phyloP scores from a whole-genome alignment of 1,139 yeast species.

The Suhomyces terraborum region DNA sequence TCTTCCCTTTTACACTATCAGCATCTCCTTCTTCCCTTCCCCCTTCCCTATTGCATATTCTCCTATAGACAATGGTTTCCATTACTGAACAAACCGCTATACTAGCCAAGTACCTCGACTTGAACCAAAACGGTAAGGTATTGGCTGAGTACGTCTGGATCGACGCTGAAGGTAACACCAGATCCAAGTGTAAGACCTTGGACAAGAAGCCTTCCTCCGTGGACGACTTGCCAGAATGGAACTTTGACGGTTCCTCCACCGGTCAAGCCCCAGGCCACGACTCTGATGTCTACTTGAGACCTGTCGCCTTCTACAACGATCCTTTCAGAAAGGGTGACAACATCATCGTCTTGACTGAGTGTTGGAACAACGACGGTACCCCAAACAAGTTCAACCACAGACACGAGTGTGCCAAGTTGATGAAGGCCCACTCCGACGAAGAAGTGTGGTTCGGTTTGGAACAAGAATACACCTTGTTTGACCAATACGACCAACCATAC shows the following conservation, averaged over 20 bases:
- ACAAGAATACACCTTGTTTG: conserved; percentile 97
- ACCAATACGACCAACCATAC: conserved; percentile 83
- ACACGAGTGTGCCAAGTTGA: conserved; percentile 93
- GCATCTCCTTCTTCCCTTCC: conserved; percentile 3
- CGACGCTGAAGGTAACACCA: conserved; percentile 87
- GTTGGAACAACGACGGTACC: conserved; percentile 98
- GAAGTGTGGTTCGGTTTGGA: conserved; percentile 97
- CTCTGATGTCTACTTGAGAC: conserved; percentile 92
- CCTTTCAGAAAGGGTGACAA: conserved; percentile 98
- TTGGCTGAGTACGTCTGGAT: conserved; percentile 98
- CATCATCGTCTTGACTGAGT: conserved; percentile 90
- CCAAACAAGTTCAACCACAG: conserved; percentile 98
- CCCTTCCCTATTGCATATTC: conserved; percentile 2
- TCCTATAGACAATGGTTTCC: conserved; percentile 31
- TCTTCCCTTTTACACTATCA: conserved; percentile 2
- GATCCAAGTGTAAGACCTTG: conserved; percentile 93
- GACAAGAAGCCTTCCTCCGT: conserved; percentile 65
- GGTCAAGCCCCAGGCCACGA: conserved; percentile 98
- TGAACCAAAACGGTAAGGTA: conserved; percentile 83
- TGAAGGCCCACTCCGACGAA: conserved; percentile 87
- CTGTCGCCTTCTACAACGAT: conserved; percentile 90
- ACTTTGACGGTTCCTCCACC: conserved; percentile 98
- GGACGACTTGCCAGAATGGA: conserved; percentile 97
- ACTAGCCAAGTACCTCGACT: conserved; percentile 76
- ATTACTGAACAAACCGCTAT: conserved; percentile 72